Conservation (phyloP, 1,284 basidiomycete genomes). For the Coniferiporia weirii region DNA sequence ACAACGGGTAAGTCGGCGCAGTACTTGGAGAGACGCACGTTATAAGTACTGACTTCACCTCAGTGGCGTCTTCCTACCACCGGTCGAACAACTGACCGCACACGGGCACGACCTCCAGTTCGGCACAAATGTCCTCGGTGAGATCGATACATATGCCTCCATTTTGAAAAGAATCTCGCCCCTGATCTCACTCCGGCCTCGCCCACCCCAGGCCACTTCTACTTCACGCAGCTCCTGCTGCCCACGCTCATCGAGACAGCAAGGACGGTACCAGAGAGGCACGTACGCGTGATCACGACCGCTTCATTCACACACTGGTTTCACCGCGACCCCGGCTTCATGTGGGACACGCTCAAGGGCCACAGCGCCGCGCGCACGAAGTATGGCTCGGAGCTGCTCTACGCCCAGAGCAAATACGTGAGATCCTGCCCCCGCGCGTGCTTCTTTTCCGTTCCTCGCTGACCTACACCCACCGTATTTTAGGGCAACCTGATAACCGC, state of each 20-base stretch:
- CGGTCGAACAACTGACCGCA: conserved; percentile 39
- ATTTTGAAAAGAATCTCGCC: neutral
- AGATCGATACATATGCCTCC: neutral
- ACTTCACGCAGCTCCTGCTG: conserved; percentile 45
- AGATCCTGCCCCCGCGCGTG: conserved; percentile 3
- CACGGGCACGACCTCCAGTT: conserved; percentile 59
- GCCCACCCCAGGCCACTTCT: conserved; percentile 33
- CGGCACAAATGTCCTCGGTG: conserved; percentile 53
- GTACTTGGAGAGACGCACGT: neutral
- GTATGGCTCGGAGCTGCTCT: conserved; percentile 7
- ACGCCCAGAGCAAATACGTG: conserved; percentile 44
- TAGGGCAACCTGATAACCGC: conserved; percentile 27
- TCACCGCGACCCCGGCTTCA: conserved; percentile 24
- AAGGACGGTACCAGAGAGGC: conserved; percentile 26
- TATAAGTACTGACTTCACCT: neutral
- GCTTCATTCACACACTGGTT: conserved; percentile 31
- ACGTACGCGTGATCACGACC: conserved; percentile 39
- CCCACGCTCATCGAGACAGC: conserved; percentile 37
- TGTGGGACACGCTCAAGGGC: conserved; percentile 35
- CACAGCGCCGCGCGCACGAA: conserved; percentile 29
- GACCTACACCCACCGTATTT: neutral
- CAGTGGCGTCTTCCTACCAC: conserved; percentile 54
- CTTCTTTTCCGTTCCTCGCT: neutral
- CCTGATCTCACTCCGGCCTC: neutral
- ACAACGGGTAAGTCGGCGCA: conserved; percentile 31